Percentiles rank a stretch among this genome's conserved stretches.
Evolutionary conservation across 2,329 filamentous ascomycete genomes (phyloP).

Genomic region (Paecilomyces sp.): DNA sequence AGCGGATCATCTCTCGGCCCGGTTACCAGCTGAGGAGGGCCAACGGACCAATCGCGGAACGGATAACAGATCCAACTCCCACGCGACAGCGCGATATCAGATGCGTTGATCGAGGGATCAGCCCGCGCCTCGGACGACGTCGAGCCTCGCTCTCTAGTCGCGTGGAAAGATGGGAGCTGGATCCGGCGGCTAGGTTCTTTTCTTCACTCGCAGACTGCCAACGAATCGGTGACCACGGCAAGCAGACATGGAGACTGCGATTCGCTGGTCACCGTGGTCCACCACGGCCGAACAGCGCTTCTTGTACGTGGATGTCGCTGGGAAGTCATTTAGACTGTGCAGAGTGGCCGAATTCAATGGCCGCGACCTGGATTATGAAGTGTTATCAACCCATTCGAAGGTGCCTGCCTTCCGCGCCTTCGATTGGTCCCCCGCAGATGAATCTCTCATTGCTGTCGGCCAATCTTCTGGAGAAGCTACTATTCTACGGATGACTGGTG

Average conservation of each 20-base stretch:
- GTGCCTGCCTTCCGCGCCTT: conserved; percentile 58
- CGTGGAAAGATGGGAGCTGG: conserved; percentile 6
- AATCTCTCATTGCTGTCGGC: conserved; percentile 53
- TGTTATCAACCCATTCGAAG: conserved; percentile 47
- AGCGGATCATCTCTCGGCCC: conserved; percentile 23
- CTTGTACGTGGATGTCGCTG: conserved; percentile 54
- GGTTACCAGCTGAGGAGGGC: conserved; percentile 14
- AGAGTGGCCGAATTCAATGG: conserved; percentile 37
- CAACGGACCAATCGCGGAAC: conserved; percentile 16
- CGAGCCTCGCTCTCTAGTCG: background rate
- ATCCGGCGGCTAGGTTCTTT: background rate
- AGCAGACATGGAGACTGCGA: conserved; percentile 49
- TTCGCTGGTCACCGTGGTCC: conserved; percentile 57
- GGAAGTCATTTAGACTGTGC: conserved; percentile 53
- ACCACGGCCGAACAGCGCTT: conserved; percentile 48
- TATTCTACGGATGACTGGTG: conserved; percentile 49
- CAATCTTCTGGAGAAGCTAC: conserved; percentile 56
- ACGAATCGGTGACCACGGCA: background rate
- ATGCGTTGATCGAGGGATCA: background rate
- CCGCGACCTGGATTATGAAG: conserved; percentile 43
- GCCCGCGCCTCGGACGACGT: background rate
- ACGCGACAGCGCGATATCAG: background rate
- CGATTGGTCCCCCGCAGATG: conserved; percentile 56
- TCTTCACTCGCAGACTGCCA: background rate
- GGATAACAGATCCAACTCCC: background rate